phyloP scores from a whole-genome alignment of 495 filamentous ascomycete species.

The Neurospora sp. region DNA sequence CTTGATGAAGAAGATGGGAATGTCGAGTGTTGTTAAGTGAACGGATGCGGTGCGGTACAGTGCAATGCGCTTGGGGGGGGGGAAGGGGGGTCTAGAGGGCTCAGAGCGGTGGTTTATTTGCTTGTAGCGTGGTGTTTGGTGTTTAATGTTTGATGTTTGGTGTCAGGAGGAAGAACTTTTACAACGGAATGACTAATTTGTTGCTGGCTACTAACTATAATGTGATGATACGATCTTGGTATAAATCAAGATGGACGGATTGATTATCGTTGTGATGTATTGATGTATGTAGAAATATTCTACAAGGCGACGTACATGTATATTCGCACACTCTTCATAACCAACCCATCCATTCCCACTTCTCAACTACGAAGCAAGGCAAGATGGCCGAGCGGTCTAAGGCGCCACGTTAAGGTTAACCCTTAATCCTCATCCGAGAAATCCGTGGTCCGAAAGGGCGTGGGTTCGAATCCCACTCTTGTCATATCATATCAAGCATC shows the following conservation, averaged over 20 bases:
- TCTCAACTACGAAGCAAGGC: too few relatives aligned
- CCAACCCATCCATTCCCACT: too few relatives aligned
- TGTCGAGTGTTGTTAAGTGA: background rate
- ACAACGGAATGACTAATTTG: background rate
- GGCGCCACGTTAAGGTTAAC: background rate
- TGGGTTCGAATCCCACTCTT: slow-evolving; percentile 31
- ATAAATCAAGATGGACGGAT: too few relatives aligned
- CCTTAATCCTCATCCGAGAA: background rate
- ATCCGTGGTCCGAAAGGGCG: slow-evolving; percentile 30
- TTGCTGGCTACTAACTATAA: too few relatives aligned
- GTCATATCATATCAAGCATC: slow-evolving; percentile 1
- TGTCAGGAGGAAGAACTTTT: background rate
- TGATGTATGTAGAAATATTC: too few relatives aligned
- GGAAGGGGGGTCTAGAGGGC: background rate
- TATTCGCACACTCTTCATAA: too few relatives aligned
- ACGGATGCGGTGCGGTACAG: background rate
- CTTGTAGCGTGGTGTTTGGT: background rate
- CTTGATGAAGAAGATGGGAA: background rate
- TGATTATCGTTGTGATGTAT: too few relatives aligned
- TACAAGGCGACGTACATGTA: too few relatives aligned
- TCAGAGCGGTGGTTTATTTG: background rate
- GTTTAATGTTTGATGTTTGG: background rate
- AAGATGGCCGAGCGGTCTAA: too few relatives aligned
- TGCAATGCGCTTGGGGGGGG: background rate
- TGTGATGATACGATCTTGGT: too few relatives aligned